Conservation (phyloP, 768 basidiomycete genomes). For the Phylloporus rhodoxanthus region DNA sequence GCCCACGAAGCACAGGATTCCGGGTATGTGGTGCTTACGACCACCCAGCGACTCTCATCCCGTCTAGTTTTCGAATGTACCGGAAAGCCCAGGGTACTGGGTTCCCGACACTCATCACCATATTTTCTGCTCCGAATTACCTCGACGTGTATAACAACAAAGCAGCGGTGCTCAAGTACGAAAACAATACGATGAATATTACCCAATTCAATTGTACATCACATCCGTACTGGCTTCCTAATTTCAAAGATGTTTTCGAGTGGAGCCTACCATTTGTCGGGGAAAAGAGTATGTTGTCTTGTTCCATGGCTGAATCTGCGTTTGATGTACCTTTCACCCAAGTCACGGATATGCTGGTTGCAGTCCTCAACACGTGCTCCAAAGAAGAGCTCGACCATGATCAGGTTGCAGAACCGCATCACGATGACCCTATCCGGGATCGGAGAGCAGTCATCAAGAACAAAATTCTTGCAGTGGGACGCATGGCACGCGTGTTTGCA, state of each 20-base stretch:
- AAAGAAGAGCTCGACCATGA: constrained; percentile 92
- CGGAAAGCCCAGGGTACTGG: constrained; percentile 88
- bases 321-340: constrained; percentile 25
- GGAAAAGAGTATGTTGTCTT: constrained; percentile 71
- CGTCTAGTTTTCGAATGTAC: constrained; percentile 79
- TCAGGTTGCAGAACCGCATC: constrained; percentile 19
- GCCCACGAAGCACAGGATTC: constrained; percentile 98
- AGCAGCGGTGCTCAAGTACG: constrained; percentile 94
- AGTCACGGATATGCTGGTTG: constrained; percentile 99
- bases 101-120: constrained; percentile 95
- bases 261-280: constrained; percentile 98
- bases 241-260: constrained; percentile 97
- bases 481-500: constrained; percentile 64
- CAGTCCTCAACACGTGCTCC: constrained; percentile 90
- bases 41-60: not conserved
- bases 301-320: not conserved
- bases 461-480: constrained; percentile 66
- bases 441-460: constrained; percentile 59
- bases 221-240: constrained; percentile 95
- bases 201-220: constrained; percentile 74
- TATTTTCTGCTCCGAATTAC: constrained; percentile 97
- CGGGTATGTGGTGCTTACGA: constrained; percentile 47
- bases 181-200: constrained; percentile 94
- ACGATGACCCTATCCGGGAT: constrained; percentile 27
- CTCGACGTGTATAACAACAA: constrained; percentile 96